Percentiles rank a stretch among this genome's conserved stretches.
Evolutionary conservation across 345 rosid genomes (phyloP).

Genomic region (Gynandropsis gynandra): DNA sequence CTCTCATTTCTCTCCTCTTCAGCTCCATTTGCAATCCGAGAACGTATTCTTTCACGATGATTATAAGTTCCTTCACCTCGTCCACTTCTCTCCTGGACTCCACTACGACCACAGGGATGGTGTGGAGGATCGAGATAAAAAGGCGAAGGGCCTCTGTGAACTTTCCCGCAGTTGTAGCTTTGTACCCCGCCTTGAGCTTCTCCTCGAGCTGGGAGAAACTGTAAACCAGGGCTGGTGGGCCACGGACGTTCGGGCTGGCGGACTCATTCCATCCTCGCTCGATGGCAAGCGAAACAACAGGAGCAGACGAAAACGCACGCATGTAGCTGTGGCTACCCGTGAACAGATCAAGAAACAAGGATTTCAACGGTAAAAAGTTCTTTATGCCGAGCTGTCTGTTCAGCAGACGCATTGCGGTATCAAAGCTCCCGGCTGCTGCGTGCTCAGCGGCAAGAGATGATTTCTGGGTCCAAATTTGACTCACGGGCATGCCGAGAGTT

Average conservation of each 20-base stretch:
- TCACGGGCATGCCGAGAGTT: constrained; percentile 77
- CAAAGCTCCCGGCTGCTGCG: constrained; percentile 84
- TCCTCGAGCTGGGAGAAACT: constrained; percentile 83
- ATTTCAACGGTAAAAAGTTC: constrained; percentile 64
- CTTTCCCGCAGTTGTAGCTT: constrained; percentile 77
- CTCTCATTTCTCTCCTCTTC: constrained; percentile 69
- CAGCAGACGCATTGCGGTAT: constrained; percentile 86
- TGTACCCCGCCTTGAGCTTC: constrained; percentile 86
- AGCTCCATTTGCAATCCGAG: constrained; percentile 80
- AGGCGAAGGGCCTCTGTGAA: constrained; percentile 68
- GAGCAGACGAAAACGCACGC: constrained; percentile 68
- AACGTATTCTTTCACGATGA: constrained; percentile 79
- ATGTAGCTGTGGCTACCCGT: constrained; percentile 65
- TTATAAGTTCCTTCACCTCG: constrained; percentile 78
- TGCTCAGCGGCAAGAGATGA: constrained; percentile 89
- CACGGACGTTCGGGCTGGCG: constrained; percentile 72
- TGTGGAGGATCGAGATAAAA: constrained; percentile 74
- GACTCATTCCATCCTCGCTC: constrained; percentile 83
- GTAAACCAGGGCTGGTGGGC: constrained; percentile 74
- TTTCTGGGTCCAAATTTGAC: constrained; percentile 77
- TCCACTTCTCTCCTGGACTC: constrained; percentile 97
- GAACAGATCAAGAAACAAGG: constrained; percentile 66
- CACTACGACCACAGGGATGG: constrained; percentile 83
- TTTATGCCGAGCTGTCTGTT: constrained; percentile 82
- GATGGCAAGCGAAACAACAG: constrained; percentile 70